Evolutionary conservation across 345 rosid genomes (phyloP), one percentile per base, ranked within the genome.

Genomic region (Eucalyptus victrix): DNA sequence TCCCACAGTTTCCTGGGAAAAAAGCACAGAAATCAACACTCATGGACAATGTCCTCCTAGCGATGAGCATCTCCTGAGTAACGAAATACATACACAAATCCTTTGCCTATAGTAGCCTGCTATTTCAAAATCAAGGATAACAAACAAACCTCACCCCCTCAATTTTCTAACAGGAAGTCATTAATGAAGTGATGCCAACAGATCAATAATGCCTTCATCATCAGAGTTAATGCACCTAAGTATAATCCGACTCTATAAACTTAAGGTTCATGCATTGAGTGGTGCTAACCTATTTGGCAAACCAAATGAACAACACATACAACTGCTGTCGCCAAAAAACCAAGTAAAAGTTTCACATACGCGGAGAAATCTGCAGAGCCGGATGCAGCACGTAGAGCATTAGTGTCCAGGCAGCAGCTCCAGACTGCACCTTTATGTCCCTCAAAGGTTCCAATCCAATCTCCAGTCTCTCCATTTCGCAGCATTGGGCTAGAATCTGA

Each of bases 381-480:
- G 89, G 99, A 96, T 91, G 99, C 99, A 86, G 99, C 99, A 88
- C 94, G 97, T 81, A 96, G 89, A 49, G 99, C 99, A 93, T 96
- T 93, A 54, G 94, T 94, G 89, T 98, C 99, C 89, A 98, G 93
- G 92, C 97, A 94, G 88, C 97, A 96, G 90, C 99, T 97, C 99
- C 99, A 98, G 87, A 98, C 99, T 26, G 98, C 99, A 90, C 99
- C 99, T 90, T 98, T 98, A 80, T 98, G 99, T 65, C 99, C 99
- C 93, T 96, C 98, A 94, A 98, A 98, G 51, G 99, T 98, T 65
- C 99, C 99, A 72, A 98, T 95, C 99, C 99, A 98, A 72, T 98
- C 99, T 88, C 99, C 99, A 87, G 99, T 98, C 95, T 98, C 99
- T 88, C 99, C 99, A 92, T 98, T 98, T 93, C 99, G 96, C 94